These are phyloP conservation scores for Phytopythium litorale DNA, from an alignment of 352 stramenopile genomes.

Conservation along the genomic window DNA sequence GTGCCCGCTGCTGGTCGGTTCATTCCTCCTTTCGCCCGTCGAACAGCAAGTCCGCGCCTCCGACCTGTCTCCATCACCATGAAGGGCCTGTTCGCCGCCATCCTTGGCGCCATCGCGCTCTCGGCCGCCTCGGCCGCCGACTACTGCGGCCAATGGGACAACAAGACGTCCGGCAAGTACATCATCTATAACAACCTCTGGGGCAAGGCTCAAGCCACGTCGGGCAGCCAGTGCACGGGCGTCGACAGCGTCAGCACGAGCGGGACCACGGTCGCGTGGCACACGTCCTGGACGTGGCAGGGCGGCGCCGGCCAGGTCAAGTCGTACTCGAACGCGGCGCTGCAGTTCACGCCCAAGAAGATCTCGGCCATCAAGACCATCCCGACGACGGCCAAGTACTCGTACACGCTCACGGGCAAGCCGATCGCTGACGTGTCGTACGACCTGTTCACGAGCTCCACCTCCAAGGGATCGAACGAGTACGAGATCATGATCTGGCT, in stretches of 20 bases:
- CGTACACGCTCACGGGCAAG: slow-evolving; percentile 29
- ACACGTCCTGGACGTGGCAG: slow-evolving; percentile 34
- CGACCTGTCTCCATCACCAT: slow-evolving; percentile 17
- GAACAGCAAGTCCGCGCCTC: slow-evolving; percentile 34
- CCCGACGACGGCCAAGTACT: slow-evolving; percentile 34
- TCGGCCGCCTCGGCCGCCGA: slow-evolving; percentile 1
- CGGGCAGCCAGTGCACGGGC: slow-evolving; percentile 33
- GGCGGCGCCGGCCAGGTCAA: slow-evolving; percentile 34
- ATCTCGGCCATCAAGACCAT: slow-evolving; percentile 31
- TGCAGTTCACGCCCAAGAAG: slow-evolving; percentile 29
- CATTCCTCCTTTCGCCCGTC: slow-evolving; percentile 17
- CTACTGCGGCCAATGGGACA: slow-evolving; percentile 25
- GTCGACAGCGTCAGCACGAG: slow-evolving; percentile 18
- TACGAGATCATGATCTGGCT: slow-evolving; percentile 46
- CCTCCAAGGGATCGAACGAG: slow-evolving; percentile 15
- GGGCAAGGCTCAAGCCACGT: slow-evolving; percentile 23
- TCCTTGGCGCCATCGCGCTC: background rate
- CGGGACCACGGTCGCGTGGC: slow-evolving; percentile 25
- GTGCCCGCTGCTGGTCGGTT: slow-evolving; percentile 22
- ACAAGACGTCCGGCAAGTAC: slow-evolving; percentile 24
- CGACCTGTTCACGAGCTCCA: slow-evolving; percentile 33
- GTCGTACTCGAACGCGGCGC: slow-evolving; percentile 38
- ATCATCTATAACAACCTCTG: slow-evolving; percentile 52
- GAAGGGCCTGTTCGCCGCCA: background rate
- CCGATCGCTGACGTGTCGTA: slow-evolving; percentile 40